Evolutionary conservation across 2,329 filamentous ascomycete genomes (phyloP).

Genomic region (Thyridium curvatum): DNA sequence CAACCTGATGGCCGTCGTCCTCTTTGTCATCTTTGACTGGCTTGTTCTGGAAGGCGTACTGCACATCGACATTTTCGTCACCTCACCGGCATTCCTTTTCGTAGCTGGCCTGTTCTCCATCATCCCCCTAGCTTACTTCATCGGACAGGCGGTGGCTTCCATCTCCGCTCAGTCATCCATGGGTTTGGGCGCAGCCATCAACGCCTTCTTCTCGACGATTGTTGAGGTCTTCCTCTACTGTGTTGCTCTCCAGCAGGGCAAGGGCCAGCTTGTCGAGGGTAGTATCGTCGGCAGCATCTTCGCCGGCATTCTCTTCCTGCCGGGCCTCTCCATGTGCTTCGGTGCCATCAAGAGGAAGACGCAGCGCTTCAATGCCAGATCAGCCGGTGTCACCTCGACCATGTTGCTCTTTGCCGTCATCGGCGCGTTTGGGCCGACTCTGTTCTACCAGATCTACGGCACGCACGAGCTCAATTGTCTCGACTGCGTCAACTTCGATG

Average conservation of each 20-base stretch:
- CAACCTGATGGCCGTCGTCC: conserved; percentile 89
- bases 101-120: conserved; percentile 80
- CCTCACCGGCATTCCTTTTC: conserved; percentile 82
- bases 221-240: conserved; percentile 98
- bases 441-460: conserved; percentile 98
- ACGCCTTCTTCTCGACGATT: conserved; percentile 95
- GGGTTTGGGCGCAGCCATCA: conserved; percentile 94
- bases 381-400: conserved; percentile 92
- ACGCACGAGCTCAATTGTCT: conserved; percentile 91
- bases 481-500: conserved; percentile 47
- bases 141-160: conserved; percentile 94
- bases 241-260: conserved; percentile 85
- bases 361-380: conserved; percentile 94
- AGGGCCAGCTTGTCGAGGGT: conserved; percentile 87
- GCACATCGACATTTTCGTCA: conserved; percentile 65
- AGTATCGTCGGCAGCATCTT: conserved; percentile 98
- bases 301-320: conserved; percentile 89
- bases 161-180: conserved; percentile 98
- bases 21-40: conserved; percentile 93
- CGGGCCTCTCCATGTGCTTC: conserved; percentile 97
- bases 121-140: conserved; percentile 96
- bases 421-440: conserved; percentile 86
- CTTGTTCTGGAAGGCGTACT: conserved; percentile 66
- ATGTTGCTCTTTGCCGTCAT: conserved; percentile 97
- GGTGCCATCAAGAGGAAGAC: conserved; percentile 97